These are phyloP conservation scores for Backusella liffmaniae DNA, from an alignment of 192 early-diverging fungal genomes.

Conservation along the genomic window DNA sequence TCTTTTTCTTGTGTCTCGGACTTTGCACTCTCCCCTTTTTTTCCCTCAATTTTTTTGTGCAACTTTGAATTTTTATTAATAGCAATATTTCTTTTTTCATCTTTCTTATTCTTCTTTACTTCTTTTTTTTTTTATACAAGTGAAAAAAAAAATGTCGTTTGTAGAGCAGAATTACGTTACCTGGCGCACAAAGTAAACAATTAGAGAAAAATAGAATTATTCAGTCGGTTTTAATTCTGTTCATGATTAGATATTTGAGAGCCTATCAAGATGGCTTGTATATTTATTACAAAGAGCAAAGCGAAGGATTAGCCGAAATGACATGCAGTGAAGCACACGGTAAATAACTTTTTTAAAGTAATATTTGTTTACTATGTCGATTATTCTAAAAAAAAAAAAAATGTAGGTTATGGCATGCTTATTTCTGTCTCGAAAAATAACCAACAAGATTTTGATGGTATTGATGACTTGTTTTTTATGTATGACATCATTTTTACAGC, in stretches of 20 bases:
- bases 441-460: slow-evolving; percentile 54
- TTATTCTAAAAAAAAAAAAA: background rate
- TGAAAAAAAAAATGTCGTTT: background rate
- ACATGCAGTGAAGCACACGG: slow-evolving; percentile 55
- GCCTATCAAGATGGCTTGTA: slow-evolving; percentile 46
- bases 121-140: background rate
- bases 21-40: background rate
- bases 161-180: background rate
- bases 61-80: background rate
- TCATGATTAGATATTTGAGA: slow-evolving; percentile 40
- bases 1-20: background rate
- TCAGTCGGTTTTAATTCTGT: background rate
- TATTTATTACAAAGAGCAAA: slow-evolving; percentile 53
- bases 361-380: background rate
- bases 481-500: background rate
- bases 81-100: background rate
- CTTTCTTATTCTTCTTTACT: slow-evolving; percentile 3
- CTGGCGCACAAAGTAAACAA: background rate
- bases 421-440: slow-evolving; percentile 51
- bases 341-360: background rate
- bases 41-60: background rate
- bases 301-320: slow-evolving; percentile 45
- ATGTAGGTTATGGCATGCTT: slow-evolving; percentile 53
- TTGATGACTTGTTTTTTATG: background rate
- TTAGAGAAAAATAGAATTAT: background rate